These are phyloP conservation scores for Penium margaritaceum DNA, from an alignment of 139 green algal genomes.

Conservation along the genomic window DNA sequence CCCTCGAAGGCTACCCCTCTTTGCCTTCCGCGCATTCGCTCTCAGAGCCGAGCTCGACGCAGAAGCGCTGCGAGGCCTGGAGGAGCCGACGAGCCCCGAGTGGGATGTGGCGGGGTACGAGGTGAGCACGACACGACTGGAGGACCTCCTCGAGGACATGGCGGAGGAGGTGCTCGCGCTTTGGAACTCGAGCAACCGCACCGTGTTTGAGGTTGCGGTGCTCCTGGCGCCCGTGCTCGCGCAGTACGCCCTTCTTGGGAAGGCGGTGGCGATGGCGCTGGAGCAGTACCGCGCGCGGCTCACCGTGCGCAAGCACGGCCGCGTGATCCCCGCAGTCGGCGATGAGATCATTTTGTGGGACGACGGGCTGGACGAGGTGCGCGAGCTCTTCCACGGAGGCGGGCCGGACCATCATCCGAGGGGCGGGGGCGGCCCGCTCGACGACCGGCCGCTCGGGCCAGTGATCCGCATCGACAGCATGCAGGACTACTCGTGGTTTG, in stretches of 20 bases:
- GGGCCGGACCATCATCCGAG: too few relatives aligned
- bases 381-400: constrained; percentile 7
- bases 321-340: not conserved
- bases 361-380: not conserved
- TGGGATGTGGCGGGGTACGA: not conserved
- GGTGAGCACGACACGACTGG: not conserved
- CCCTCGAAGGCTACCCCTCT: not conserved
- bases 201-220: not conserved
- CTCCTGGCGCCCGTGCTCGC: not conserved
- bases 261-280: constrained; percentile 5
- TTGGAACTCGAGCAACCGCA: not conserved
- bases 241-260: not conserved
- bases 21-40: constrained; percentile 3
- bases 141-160: constrained; percentile 1
- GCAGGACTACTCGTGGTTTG: not conserved
- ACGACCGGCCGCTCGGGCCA: not conserved
- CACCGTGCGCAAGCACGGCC: not conserved
- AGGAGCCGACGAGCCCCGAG: not conserved
- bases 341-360: constrained; percentile 8
- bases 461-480: not conserved
- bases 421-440: too few relatives aligned
- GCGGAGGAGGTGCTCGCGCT: not conserved
- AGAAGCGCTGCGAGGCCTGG: not conserved
- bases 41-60: constrained; percentile 2
- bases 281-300: not conserved